Conservation (phyloP, 2,329 filamentous ascomycete species). For the Monosporascus sp. region DNA sequence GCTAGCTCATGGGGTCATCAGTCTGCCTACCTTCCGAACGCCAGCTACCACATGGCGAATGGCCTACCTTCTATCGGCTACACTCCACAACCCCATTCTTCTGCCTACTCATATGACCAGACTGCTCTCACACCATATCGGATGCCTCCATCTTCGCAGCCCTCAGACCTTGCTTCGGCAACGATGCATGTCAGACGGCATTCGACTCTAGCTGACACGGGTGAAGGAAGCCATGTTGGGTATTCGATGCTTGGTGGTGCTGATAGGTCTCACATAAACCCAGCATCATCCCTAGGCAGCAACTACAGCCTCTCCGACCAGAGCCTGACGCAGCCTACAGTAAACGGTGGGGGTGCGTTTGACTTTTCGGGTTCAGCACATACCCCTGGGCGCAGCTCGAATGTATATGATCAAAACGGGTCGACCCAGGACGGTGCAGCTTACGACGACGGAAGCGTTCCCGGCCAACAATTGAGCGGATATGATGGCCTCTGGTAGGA, state of each 20-base stretch:
- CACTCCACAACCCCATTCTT: constrained; percentile 1
- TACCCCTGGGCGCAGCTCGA: constrained; percentile 1
- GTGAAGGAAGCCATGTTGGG: constrained; percentile 5
- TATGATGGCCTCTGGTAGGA: constrained; percentile 45
- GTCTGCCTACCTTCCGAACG: not conserved
- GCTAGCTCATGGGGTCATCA: not conserved
- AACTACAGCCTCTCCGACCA: constrained; percentile 6
- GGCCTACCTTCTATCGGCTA: constrained; percentile 8
- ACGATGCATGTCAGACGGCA: constrained; percentile 6
- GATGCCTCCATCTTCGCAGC: constrained; percentile 1
- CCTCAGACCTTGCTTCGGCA: not conserved
- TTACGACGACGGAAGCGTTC: constrained; percentile 1
- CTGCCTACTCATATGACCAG: constrained; percentile 4
- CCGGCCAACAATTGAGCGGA: not conserved
- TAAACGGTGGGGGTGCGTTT: constrained; percentile 9
- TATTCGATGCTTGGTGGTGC: constrained; percentile 6
- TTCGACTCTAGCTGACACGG: constrained; percentile 8
- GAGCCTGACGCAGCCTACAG: constrained; percentile 5
- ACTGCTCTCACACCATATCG: constrained; percentile 3
- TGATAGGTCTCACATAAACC: constrained; percentile 5
- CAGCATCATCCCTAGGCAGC: constrained; percentile 7
- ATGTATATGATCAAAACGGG: constrained; percentile 1
- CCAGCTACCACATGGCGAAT: constrained; percentile 5
- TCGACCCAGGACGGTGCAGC: not conserved
- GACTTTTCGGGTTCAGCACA: constrained; percentile 6